Base-by-base conservation (phyloP, 2,329 filamentous ascomycete genomes). In the Didymella keratinophila region DNA sequence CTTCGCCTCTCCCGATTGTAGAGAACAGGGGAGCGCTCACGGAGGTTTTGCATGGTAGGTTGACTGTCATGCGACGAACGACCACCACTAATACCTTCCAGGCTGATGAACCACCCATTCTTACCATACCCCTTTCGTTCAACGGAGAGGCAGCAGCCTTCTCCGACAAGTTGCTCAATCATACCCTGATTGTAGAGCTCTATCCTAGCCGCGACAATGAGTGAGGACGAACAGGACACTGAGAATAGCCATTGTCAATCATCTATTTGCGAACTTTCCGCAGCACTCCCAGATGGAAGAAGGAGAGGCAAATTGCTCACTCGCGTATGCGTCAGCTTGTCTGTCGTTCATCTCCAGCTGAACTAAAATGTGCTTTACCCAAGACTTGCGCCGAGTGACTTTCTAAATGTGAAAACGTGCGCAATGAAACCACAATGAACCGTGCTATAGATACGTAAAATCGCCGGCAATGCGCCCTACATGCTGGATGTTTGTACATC, bases 1-100 rank as follows among this genome's bases (percentile, higher is more conserved):
- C 68, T 70, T 69, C 72, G 71, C 72, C 75, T 76, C 72, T 78
- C 75, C 70, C 74, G 70, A 68, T 75, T 78, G 74, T 78, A 76
- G 71, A 68, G 67, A 62, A 53, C 49, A 68, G 62, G 64, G 70
- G 71, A 72, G 70, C 72, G 71, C 60, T 66, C 62, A 73, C 63
- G 72, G 65, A 76, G 65, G 65, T 69, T 74, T 71, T 73, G 70
- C 64, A 73, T 68, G 64, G 74, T 76, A 62, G 47, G 73, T 62
- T n/a, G 10, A 25, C 4, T 8, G 18, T 23, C 14, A 12, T 16
- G 1, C n/a, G 7, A 25, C n/a, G 1, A 1, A 14, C 16, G n/a
- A n/a, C 10, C 46, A 39, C 25, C 14, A 14, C 56, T 58, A 30
- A 58, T 12, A 16, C 14, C 7, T 2, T 12, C 8, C 43, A 75